Percentiles rank a stretch among this genome's conserved stretches.
These are phyloP conservation scores for Leishmania tropica DNA, from an alignment of 208 protist species.

Conservation along the genomic window DNA sequence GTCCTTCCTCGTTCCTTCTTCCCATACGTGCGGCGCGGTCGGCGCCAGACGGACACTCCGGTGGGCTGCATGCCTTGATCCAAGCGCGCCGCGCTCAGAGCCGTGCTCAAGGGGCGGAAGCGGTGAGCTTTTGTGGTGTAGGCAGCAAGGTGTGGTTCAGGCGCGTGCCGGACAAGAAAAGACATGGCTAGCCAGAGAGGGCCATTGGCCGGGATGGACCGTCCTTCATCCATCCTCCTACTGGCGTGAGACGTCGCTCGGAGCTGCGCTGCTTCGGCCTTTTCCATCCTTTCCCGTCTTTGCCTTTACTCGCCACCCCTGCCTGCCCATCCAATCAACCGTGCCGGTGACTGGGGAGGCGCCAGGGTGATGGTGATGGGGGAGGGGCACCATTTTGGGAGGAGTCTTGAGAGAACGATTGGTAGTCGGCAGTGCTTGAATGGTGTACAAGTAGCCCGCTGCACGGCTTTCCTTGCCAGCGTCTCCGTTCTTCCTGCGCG, in stretches of 20 bases:
- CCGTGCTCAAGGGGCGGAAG: no score
- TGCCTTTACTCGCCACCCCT: background rate
- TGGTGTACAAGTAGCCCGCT: background rate
- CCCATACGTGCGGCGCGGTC: no score
- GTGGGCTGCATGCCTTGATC: no score
- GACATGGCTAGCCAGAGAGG: no score
- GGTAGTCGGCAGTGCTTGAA: background rate
- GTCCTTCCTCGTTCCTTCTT: no score
- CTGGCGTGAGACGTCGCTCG: background rate
- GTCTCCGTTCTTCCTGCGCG: background rate
- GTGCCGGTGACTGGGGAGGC: background rate
- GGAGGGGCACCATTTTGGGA: background rate
- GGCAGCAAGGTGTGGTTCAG: background rate
- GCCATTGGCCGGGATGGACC: background rate
- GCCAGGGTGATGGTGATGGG: background rate
- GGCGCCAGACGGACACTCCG: no score
- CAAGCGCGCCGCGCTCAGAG: no score
- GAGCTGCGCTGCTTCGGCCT: background rate
- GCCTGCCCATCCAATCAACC: background rate
- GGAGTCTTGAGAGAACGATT: background rate
- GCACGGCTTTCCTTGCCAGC: background rate
- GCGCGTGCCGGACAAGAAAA: background rate
- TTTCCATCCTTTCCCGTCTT: background rate
- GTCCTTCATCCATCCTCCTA: background rate
- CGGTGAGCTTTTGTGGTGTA: no score